These are phyloP conservation scores for Fomitopsis pinicola DNA, from an alignment of 1,284 basidiomycete species.

Conservation along the genomic window DNA sequence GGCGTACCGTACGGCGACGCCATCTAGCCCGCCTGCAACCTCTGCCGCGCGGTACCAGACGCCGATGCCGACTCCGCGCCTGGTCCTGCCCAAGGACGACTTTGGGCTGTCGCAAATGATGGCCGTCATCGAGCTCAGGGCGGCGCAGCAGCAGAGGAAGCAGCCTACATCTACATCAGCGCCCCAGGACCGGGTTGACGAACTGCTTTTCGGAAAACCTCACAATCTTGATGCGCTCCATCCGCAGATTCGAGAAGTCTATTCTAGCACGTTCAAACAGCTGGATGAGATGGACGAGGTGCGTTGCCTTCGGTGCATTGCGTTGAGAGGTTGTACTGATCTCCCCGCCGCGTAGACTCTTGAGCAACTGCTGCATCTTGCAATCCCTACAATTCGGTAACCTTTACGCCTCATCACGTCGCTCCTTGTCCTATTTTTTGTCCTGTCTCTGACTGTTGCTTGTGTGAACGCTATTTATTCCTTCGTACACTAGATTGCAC, in stretches of 20 bases:
- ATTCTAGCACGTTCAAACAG: slow-evolving; percentile 65
- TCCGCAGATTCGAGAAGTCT: slow-evolving; percentile 68
- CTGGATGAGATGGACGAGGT: slow-evolving; percentile 81
- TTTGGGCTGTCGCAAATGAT: slow-evolving; percentile 83
- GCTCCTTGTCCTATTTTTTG: background rate
- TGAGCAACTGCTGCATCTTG: background rate
- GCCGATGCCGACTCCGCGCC: slow-evolving; percentile 19
- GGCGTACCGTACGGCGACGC: slow-evolving; percentile 46
- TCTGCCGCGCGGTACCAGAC: slow-evolving; percentile 27
- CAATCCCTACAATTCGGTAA: background rate
- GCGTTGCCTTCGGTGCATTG: slow-evolving; percentile 18
- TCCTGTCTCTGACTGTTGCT: background rate
- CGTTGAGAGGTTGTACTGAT: background rate
- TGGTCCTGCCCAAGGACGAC: slow-evolving; percentile 69
- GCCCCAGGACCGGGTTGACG: slow-evolving; percentile 59
- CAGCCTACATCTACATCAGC: slow-evolving; percentile 32
- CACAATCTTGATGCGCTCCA: slow-evolving; percentile 62
- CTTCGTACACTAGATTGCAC: background rate
- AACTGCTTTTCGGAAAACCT: slow-evolving; percentile 67
- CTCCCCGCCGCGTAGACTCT: background rate
- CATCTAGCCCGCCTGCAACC: slow-evolving; percentile 23
- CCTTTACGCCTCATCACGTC: background rate
- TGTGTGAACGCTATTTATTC: background rate
- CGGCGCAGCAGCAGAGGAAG: slow-evolving; percentile 32
- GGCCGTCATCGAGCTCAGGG: slow-evolving; percentile 73